phyloP scores from a whole-genome alignment of 805 yeast genomes.

The Lipomyces yamadae region DNA sequence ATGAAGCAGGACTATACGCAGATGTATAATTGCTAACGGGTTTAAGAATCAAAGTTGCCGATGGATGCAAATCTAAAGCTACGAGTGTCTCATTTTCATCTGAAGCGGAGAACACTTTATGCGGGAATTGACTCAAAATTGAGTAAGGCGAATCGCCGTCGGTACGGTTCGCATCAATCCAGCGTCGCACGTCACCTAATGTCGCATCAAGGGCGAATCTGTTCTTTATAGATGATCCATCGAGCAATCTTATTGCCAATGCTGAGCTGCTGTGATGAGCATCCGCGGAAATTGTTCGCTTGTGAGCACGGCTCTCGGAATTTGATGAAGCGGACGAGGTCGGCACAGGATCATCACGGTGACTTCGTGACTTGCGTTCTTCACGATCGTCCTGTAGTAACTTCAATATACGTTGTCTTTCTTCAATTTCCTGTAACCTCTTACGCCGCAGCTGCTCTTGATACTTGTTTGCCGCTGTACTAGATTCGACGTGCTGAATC shows the following conservation, averaged over 20 bases:
- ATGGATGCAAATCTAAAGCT: conserved; percentile 65
- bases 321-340: conserved; percentile 30
- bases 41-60: conserved; percentile 75
- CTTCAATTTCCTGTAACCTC: conserved; percentile 51
- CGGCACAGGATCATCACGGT: conserved; percentile 17
- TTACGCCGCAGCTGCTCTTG: conserved; percentile 49
- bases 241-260: conserved; percentile 65
- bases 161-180: conserved; percentile 60
- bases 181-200: conserved; percentile 62
- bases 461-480: conserved; percentile 41
- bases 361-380: conserved; percentile 49
- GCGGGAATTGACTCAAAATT: conserved; percentile 61
- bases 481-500: conserved; percentile 13
- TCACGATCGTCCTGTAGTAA: conserved; percentile 59
- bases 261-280: conserved; percentile 46
- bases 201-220: conserved; percentile 55
- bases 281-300: conserved; percentile 12
- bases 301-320: conserved; percentile 5
- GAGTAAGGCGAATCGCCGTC: conserved; percentile 56
- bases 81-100: conserved; percentile 63
- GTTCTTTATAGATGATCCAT: conserved; percentile 63
- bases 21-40: conserved; percentile 52
- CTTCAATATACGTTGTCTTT: conserved; percentile 59
- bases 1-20: conserved; percentile 40
- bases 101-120: conserved; percentile 63